Evolutionary conservation across 176 grass and related monocot species (phyloP).

Genomic region (bread wheat (Triticum aestivum)): DNA sequence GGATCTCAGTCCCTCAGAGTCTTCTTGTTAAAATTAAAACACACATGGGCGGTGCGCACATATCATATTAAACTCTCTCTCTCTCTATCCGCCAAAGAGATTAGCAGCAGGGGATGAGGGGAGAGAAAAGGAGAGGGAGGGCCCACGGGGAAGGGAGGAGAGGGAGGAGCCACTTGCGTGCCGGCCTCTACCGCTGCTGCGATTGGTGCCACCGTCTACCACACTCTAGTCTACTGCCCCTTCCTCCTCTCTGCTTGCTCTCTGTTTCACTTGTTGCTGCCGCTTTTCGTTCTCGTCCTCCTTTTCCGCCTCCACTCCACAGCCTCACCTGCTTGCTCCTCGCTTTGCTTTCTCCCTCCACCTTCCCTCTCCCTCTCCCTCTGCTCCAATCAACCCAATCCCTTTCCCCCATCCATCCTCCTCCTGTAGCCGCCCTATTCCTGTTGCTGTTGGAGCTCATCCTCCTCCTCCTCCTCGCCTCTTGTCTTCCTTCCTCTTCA

Average conservation of each 20-base stretch:
- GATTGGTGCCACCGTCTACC: constrained; percentile 45
- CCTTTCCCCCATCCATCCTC: neutral
- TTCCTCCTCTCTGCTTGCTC: neutral
- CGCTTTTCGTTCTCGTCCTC: no score
- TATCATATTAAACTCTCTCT: neutral
- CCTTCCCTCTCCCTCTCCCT: neutral
- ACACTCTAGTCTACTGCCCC: neutral
- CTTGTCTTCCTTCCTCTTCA: no score
- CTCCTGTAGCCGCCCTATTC: constrained; percentile 2
- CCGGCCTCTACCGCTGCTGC: constrained; percentile 49
- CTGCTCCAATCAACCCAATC: constrained; percentile 42
- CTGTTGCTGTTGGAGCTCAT: neutral
- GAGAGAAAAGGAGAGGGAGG: neutral
- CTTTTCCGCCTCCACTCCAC: neutral
- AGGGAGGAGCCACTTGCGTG: constrained; percentile 50
- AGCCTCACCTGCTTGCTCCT: neutral
- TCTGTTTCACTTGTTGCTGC: neutral
- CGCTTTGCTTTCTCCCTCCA: neutral
- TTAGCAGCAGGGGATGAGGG: neutral
- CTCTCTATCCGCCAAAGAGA: neutral
- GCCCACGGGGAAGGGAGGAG: neutral
- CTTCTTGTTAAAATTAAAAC: neutral
- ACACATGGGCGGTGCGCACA: neutral
- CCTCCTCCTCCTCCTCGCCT: neutral
- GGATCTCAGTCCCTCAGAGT: no score